Conservation (phyloP, 1,284 basidiomycete species). For the Meira nashicola region DNA sequence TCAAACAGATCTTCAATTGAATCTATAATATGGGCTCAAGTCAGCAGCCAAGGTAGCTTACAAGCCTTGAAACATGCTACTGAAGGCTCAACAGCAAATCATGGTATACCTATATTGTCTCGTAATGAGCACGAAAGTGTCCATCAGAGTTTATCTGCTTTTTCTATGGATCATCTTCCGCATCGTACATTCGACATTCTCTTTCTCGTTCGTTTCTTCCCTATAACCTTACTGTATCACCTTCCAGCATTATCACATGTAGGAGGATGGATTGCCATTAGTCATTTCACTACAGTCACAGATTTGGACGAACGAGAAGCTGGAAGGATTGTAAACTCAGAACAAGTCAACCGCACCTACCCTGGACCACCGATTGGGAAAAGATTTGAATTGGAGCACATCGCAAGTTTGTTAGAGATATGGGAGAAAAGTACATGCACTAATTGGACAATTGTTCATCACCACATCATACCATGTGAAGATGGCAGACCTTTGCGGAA, state of each 20-base stretch:
- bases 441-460: too few relatives aligned
- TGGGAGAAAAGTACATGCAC: too few relatives aligned
- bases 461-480: too few relatives aligned
- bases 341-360: too few relatives aligned
- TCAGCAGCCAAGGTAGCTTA: background rate
- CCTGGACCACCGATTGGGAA: too few relatives aligned
- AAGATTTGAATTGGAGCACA: too few relatives aligned
- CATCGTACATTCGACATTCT: conserved; percentile 7
- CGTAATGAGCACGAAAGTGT: background rate
- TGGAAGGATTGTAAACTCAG: too few relatives aligned
- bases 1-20: background rate
- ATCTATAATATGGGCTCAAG: conserved; percentile 7
- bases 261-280: background rate
- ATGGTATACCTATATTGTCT: background rate
- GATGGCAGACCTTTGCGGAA: too few relatives aligned
- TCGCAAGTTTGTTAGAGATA: too few relatives aligned
- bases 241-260: background rate
- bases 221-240: background rate
- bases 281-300: conserved; percentile 2
- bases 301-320: background rate
- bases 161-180: background rate
- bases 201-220: conserved; percentile 6
- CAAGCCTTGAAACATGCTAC: background rate
- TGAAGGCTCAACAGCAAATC: background rate
- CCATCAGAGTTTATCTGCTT: background rate